Evolutionary conservation across 139 green algal genomes (phyloP).

Genomic region (Chlorella vulgaris): DNA sequence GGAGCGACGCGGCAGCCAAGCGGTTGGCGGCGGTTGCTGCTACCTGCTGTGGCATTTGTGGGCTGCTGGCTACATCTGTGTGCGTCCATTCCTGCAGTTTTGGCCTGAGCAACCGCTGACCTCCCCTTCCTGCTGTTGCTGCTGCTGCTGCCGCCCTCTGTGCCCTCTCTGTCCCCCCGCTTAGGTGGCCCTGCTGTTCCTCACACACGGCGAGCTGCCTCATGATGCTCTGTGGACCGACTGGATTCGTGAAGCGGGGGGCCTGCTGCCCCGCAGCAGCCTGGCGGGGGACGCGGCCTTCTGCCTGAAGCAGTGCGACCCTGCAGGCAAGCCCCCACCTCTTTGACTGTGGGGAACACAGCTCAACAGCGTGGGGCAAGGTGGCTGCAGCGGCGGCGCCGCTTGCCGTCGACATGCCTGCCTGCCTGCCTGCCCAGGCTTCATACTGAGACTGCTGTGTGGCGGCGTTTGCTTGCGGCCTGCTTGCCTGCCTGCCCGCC

Average conservation of each 20-base stretch:
- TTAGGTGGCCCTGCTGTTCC: slow-evolving; percentile 27
- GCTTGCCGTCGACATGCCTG: neutral
- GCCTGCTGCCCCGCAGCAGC: slow-evolving; percentile 15
- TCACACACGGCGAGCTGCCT: slow-evolving; percentile 9
- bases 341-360: too few relatives aligned
- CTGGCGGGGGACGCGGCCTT: slow-evolving; percentile 5
- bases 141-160: too few relatives aligned
- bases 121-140: too few relatives aligned
- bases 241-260: slow-evolving; percentile 18
- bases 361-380: too few relatives aligned
- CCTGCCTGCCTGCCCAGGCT: neutral
- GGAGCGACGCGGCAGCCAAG: neutral
- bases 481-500: neutral
- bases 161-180: neutral
- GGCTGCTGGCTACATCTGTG: too few relatives aligned
- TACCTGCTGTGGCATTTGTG: too few relatives aligned
- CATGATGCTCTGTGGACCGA: slow-evolving; percentile 18
- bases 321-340: neutral
- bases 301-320: slow-evolving; percentile 37
- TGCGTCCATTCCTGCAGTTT: neutral
- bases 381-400: neutral
- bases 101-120: too few relatives aligned
- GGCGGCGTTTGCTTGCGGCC: neutral
- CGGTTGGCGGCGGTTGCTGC: neutral
- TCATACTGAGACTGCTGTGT: neutral